Base-by-base conservation (phyloP, 2,329 filamentous ascomycete genomes). In the Rhytidhysteron rufulum region DNA sequence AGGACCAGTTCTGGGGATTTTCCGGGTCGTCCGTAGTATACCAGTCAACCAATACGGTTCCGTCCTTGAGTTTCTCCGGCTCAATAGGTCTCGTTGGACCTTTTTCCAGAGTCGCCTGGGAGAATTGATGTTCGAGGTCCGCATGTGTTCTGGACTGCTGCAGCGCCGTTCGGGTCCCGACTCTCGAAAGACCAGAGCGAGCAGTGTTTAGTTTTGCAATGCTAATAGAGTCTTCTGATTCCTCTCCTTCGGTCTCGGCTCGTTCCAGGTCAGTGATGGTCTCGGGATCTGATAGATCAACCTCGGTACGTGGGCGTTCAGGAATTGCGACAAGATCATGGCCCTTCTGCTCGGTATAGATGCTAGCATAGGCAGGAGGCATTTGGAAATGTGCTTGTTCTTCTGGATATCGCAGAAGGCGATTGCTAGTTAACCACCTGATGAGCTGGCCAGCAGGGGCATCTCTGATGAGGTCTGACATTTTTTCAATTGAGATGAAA, bases 361-460 rank as follows among this genome's bases (percentile, higher is more conserved):
- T 47, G 1, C 55, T 49, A 6, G 53, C 58, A 46, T 75, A 75
- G 21, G 53, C 50, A 34, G 49, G 45, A 2, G 78, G 79, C 4
- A 76, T 63, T 42, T 72, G 53, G 49, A 82, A 84, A 49, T 67
- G 77, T 17, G 72, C 49, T 43, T 65, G 66, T 47, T 84, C 80
- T 63, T 83, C 80, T 13, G 79, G 78, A 44, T 82, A 83, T 42
- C 72, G 69, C 10, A 83, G 65, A 31, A 75, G 54, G 31, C 62
- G 69, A 53, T 79, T 79, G 22, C 62, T 60, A 3, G 78, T 78
- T 39, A 73, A 36, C 50, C 68, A 76, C 50, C 80, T 72, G 48
- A 83, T 69, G 35, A 81, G 49, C 49, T 82, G 78, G 49, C 80
- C 80, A 46, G 81, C 50, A 20, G 79, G 71, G 43, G 79, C 71